Percentiles rank a stretch among this genome's conserved stretches.
Conservation (phyloP, 768 basidiomycete genomes). For the Lentinula edodes region DNA sequence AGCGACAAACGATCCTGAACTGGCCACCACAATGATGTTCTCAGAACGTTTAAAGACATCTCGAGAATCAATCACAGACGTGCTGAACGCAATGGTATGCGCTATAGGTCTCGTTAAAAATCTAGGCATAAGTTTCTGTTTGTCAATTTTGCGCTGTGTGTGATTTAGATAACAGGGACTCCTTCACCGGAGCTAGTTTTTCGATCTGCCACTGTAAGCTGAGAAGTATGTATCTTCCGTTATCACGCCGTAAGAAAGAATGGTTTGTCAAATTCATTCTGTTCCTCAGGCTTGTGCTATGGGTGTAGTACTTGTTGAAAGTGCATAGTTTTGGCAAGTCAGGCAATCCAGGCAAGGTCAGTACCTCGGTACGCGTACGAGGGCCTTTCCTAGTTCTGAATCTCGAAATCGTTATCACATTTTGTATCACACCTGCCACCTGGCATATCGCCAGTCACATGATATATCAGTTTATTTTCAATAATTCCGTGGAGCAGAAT, state of each 20-base stretch:
- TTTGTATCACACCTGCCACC: no score
- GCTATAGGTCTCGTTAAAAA: background rate
- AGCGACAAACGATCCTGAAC: slow-evolving; percentile 19
- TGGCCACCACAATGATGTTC: slow-evolving; percentile 18
- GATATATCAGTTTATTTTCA: no score
- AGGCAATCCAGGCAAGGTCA: no score
- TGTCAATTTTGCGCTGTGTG: background rate
- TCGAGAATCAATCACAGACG: slow-evolving; percentile 8
- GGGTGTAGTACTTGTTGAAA: no score
- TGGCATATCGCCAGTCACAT: no score
- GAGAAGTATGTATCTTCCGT: background rate
- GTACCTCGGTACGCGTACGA: no score
- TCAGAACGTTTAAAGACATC: slow-evolving; percentile 8
- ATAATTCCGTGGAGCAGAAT: no score
- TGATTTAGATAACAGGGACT: background rate
- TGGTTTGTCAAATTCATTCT: background rate
- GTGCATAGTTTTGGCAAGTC: no score
- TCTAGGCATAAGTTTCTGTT: background rate
- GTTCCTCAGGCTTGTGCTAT: background rate
- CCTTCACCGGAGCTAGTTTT: background rate
- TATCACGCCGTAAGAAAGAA: background rate
- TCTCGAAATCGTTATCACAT: no score
- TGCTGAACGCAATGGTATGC: background rate
- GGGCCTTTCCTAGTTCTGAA: no score
- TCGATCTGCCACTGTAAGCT: background rate